Base-by-base conservation (phyloP, 2,329 filamentous ascomycete genomes). In the Hypomyces rosellus region DNA sequence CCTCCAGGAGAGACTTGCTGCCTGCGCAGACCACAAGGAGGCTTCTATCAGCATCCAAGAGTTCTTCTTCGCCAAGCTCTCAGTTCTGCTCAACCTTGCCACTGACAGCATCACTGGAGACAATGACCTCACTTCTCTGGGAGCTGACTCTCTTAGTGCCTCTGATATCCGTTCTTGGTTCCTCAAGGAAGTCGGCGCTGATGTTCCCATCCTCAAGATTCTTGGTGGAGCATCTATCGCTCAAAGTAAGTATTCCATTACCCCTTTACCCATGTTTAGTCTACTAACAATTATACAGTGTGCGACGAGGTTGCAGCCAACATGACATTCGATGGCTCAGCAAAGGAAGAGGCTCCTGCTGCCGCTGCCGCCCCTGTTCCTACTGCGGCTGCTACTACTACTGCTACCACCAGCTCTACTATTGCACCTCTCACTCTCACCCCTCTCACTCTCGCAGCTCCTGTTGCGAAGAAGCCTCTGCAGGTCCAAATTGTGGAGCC, bases 161-260 rank as follows among this genome's bases (percentile, higher is more conserved):
- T 61, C 65, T 1, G 61, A 63, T 64, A 70, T 73, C 1, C 68
- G 75, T 1, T 63, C 70, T 2, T 80, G 76, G 76, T 76, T 78
- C 54, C 41, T 70, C 16, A 75, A 75, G 46, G 62, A 72, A n/a
- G 46, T 62, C 0, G 55, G 70, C 0, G 61, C 71, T 0, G 70
- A 78, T 42, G 66, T 78, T 1, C 72, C 74, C 0, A 68, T 77
- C 1, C 59, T 78, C 2, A 73, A 72, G 51, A 55, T 66, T 12
- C 49, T 61, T 1, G 49, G 51, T 1, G 55, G 54, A 1, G 51
- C 52, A 16, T 56, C 59, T 1, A 41, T 61, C 3, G 43, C 38
- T 5, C 38, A 18, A 11, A 25, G 22, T 25, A 25, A 25, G 22
- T 25, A 25, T 25, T 25, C 22, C 7, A 25, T 25, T 7, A 4